phyloP scores from a whole-genome alignment of 352 stramenopile species.

The Pythium oligandrum region DNA sequence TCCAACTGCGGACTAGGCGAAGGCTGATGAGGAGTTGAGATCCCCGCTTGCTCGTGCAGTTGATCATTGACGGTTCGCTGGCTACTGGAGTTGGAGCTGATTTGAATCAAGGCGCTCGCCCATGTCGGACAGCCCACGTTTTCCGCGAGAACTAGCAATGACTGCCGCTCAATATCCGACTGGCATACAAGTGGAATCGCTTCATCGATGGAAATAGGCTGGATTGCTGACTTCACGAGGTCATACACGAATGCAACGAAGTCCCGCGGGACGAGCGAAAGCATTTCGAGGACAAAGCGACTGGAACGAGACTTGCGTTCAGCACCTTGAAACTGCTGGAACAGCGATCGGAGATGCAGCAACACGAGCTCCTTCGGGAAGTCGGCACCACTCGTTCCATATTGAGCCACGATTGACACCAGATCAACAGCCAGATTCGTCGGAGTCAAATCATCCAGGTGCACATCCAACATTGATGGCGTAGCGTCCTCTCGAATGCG shows the following conservation, averaged over 20 bases:
- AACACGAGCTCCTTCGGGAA: conserved; percentile 68
- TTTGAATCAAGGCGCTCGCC: too few relatives aligned
- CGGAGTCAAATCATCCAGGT: conserved; percentile 12
- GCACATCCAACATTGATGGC: conserved; percentile 18
- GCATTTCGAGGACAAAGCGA: conserved; percentile 41
- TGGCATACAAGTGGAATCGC: too few relatives aligned
- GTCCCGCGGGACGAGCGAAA: conserved; percentile 47
- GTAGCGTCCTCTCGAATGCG: conserved; percentile 33
- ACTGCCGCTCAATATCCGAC: too few relatives aligned
- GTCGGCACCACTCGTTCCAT: conserved; percentile 30
- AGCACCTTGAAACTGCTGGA: conserved; percentile 12
- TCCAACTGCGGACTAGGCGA: too few relatives aligned
- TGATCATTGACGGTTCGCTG: too few relatives aligned
- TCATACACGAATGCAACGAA: conserved; percentile 42
- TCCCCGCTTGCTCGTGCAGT: too few relatives aligned
- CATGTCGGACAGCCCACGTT: too few relatives aligned
- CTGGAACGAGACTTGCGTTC: background rate
- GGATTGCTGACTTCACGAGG: too few relatives aligned
- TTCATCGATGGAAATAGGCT: too few relatives aligned
- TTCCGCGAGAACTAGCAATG: too few relatives aligned
- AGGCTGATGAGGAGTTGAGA: too few relatives aligned
- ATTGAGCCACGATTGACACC: conserved; percentile 61
- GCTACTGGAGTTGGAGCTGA: too few relatives aligned
- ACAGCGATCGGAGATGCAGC: conserved; percentile 46
- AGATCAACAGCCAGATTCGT: conserved; percentile 44